A percentile compares a stretch with the other conserved stretches of the same genome.
Evolutionary conservation across 441 rosid genomes (phyloP).

Genomic region (Macaranga tanarius): DNA sequence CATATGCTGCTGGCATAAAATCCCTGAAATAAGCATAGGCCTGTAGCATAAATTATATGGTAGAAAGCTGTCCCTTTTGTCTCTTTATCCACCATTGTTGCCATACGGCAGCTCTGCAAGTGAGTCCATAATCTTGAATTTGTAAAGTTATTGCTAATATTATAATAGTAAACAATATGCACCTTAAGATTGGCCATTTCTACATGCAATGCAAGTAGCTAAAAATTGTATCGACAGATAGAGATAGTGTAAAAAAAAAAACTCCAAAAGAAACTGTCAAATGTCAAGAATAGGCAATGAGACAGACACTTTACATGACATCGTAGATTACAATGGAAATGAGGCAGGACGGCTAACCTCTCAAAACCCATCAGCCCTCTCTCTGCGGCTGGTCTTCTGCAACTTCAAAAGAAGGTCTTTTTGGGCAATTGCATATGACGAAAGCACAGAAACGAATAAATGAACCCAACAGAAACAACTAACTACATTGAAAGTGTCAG

Average conservation of each 20-base stretch:
- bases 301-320: not conserved
- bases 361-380: not conserved
- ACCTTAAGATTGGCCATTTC: too few relatives aligned
- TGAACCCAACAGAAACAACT: conserved; percentile 26
- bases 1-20: not conserved
- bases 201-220: not conserved
- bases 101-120: conserved; percentile 11
- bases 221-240: not conserved
- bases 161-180: not conserved
- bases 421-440: not conserved
- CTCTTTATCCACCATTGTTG: not conserved
- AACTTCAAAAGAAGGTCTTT: not conserved
- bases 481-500: conserved; percentile 34
- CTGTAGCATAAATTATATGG: not conserved
- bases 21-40: not conserved
- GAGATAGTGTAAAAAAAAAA: not conserved
- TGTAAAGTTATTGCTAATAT: not conserved
- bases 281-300: not conserved
- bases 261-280: not conserved
- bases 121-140: not conserved
- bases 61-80: not conserved
- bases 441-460: not conserved
- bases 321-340: conserved; percentile 5
- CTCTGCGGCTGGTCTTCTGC: too few relatives aligned
- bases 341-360: conserved; percentile 30